phyloP scores from a whole-genome alignment of 306 rosid species.

The Lablab purpureus region DNA sequence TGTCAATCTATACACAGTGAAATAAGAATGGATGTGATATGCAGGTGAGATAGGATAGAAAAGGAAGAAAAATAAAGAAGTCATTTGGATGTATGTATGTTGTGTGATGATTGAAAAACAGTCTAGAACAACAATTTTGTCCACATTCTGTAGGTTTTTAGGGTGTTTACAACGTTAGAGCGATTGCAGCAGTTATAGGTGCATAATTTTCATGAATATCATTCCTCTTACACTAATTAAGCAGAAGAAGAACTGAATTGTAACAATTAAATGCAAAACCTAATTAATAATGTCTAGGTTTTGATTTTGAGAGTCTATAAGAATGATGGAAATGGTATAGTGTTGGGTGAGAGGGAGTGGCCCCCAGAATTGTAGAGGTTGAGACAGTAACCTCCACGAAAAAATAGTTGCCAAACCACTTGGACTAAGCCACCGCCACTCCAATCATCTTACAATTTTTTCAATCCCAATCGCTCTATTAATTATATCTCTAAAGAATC shows the following conservation, averaged over 20 bases:
- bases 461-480: slow-evolving; percentile 21
- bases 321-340: background rate
- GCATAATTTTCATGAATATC: too few species aligned
- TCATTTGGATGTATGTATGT: background rate
- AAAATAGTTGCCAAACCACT: slow-evolving; percentile 19
- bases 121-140: background rate
- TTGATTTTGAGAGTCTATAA: too few species aligned
- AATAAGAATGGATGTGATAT: too few species aligned
- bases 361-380: background rate
- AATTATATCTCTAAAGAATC: background rate
- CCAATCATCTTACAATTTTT: slow-evolving; percentile 8
- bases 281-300: too few species aligned
- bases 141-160: too few species aligned
- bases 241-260: too few species aligned
- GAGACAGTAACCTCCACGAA: slow-evolving; percentile 20
- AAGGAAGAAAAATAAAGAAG: background rate
- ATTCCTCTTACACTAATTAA: too few species aligned
- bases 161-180: too few species aligned
- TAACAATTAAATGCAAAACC: too few species aligned
- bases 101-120: background rate
- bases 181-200: too few species aligned
- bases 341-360: background rate
- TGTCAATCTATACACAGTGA: too few species aligned
- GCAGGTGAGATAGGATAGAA: too few species aligned
- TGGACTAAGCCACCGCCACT: slow-evolving; percentile 12